Base-by-base conservation (phyloP, 1,284 basidiomycete species). In the Microbotryum scabiosae region DNA sequence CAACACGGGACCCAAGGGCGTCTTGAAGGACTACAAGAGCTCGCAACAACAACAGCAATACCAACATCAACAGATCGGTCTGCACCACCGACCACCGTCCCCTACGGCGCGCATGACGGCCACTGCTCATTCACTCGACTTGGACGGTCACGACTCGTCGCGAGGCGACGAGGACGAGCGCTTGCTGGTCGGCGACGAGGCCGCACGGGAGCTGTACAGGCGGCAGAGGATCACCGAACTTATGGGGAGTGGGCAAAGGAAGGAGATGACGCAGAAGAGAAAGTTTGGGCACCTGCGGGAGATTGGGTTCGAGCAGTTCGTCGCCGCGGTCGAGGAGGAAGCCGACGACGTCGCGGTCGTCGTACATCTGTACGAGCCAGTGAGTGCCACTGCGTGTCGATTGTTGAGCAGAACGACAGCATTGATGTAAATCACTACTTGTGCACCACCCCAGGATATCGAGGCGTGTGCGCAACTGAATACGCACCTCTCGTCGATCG, bases 351-450 rank as follows among this genome's bases (percentile, higher is more conserved):
- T 83, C 5, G 88, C 85, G 82, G 86, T 91, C 18, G 82, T 90
- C 16, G 79, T 91, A 36, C 88, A 91, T 74, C 78, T 91, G 8
- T 91, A 89, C 70, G 86, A 90, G 70, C 79, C 87, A 48, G 88
- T 90, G 72, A 68, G 85, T 79, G n/a, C 18, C 23, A 18, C 41
- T 54, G 48, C 54, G 2, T n/a, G 30, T 30, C 30, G 30, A 30
- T 28, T n/a, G 32, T 16, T 12, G 12, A 26, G 36, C 36, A 16
- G 36, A 41, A 1, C 4, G 36, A 6, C 36, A 12, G 14, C 16
- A 6, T 18, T 41, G 36, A 41, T 41, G 1, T 18, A 12, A 30
- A 9, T 1, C 36, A 41, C 4, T 12, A 41, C 30, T 30, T 30
- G 10, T 4, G 25, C n/a, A 4, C 21, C 8, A 8, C 36, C 30